Evolutionary conservation across 129 eudicot genomes (phyloP).

Genomic region (Flaveria ramosissima): DNA sequence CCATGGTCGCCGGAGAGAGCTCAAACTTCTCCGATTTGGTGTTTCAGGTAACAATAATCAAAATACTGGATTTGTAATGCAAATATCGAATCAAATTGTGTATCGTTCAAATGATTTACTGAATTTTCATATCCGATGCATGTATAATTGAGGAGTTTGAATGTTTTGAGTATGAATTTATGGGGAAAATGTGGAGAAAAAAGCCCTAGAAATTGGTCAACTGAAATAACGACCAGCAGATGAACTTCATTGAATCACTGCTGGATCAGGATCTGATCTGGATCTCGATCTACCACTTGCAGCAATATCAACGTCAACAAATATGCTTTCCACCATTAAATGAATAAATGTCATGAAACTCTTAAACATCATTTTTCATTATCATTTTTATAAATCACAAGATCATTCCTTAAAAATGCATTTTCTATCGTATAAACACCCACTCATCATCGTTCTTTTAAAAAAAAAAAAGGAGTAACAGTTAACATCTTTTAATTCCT

Average conservation of each 20-base stretch:
- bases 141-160: not conserved
- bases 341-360: too few relatives aligned
- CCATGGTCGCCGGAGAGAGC: constrained; percentile 28
- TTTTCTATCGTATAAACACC: too few relatives aligned
- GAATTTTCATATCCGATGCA: not conserved
- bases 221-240: not conserved
- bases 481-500: too few relatives aligned
- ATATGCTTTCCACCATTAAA: too few relatives aligned
- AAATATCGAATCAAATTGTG: not conserved
- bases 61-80: constrained; percentile 3
- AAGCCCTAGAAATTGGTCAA: not conserved
- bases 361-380: too few relatives aligned
- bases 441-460: too few relatives aligned
- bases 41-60: not conserved
- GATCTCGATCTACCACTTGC: not conserved
- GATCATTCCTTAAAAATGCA: too few relatives aligned
- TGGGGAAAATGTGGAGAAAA: not conserved
- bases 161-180: not conserved
- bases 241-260: not conserved
- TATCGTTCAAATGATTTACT: not conserved
- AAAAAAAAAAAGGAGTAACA: too few relatives aligned
- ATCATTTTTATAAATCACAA: not conserved
- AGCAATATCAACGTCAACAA: too few relatives aligned
- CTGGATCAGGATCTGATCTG: not conserved
- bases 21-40: constrained; percentile 13